Percentiles rank a stretch among this genome's conserved stretches.
These are phyloP conservation scores for Arabis alpina DNA, from an alignment of 345 rosid genomes.

Conservation along the genomic window DNA sequence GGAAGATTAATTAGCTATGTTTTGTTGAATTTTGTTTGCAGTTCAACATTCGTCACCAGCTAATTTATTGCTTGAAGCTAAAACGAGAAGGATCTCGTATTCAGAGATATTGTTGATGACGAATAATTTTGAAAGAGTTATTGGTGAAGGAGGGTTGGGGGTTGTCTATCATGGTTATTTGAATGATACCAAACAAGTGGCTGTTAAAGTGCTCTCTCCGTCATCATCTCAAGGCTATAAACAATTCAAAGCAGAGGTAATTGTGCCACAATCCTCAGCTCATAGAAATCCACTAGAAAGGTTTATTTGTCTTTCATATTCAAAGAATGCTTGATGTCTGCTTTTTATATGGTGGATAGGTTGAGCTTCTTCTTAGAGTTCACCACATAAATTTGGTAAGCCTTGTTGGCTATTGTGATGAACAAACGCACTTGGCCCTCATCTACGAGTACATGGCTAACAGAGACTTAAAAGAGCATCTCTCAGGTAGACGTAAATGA, in stretches of 20 bases:
- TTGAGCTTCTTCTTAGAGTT: too few relatives aligned
- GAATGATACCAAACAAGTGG: constrained; percentile 31
- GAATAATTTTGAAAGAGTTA: constrained; percentile 35
- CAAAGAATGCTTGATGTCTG: too few relatives aligned
- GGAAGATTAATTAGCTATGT: background rate
- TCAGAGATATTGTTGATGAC: constrained; percentile 37
- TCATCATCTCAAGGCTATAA: constrained; percentile 44
- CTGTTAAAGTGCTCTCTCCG: constrained; percentile 43
- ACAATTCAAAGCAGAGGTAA: constrained; percentile 46
- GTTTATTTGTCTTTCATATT: too few relatives aligned
- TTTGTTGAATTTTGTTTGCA: too few relatives aligned
- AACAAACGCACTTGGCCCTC: background rate
- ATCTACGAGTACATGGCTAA: constrained; percentile 47
- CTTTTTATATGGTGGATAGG: too few relatives aligned
- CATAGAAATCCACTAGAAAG: too few relatives aligned
- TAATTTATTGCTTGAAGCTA: background rate
- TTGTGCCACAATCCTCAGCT: too few relatives aligned
- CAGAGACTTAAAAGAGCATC: constrained; percentile 20
- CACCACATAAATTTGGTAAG: too few relatives aligned
- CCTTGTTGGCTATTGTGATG: too few relatives aligned
- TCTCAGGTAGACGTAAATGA: constrained; percentile 17
- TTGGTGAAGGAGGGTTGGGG: constrained; percentile 48
- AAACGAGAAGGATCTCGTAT: constrained; percentile 26
- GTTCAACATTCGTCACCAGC: background rate
- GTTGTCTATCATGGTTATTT: constrained; percentile 42